These are phyloP conservation scores for Mayamaea pseudoterrestris DNA, from an alignment of 108 stramenopile species.

Conservation along the genomic window DNA sequence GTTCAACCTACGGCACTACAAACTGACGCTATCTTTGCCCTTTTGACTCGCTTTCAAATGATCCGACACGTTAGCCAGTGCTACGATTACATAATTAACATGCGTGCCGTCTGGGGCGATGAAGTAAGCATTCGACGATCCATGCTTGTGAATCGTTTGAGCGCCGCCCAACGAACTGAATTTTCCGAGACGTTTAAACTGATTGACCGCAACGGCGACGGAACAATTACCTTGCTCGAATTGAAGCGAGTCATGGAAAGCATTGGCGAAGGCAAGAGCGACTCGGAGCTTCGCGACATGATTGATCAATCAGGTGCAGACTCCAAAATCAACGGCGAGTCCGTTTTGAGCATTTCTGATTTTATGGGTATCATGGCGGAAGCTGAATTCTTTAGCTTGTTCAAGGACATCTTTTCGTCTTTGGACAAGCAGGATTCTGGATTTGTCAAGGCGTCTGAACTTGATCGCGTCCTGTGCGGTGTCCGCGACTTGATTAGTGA, in stretches of 20 bases:
- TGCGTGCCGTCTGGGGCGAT: conserved; percentile 54
- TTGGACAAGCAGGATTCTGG: conserved; percentile 62
- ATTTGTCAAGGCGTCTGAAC: conserved; percentile 57
- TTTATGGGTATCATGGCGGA: conserved; percentile 86
- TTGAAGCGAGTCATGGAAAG: conserved; percentile 49
- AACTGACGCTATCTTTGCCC: conserved; percentile 18
- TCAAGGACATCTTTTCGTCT: conserved; percentile 60
- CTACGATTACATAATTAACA: conserved; percentile 67
- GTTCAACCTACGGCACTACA: neutral
- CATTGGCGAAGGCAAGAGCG: conserved; percentile 27
- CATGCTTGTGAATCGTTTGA: conserved; percentile 51
- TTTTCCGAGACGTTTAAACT: conserved; percentile 55
- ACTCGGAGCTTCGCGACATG: conserved; percentile 32
- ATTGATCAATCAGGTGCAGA: conserved; percentile 46
- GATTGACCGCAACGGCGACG: conserved; percentile 49
- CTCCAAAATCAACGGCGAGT: conserved; percentile 30
- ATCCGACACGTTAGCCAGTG: conserved; percentile 58
- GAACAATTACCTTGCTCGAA: conserved; percentile 46
- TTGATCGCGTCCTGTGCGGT: conserved; percentile 63
- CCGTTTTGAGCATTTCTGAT: conserved; percentile 36
- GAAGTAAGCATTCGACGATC: conserved; percentile 42
- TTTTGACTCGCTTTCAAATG: conserved; percentile 51
- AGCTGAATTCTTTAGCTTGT: conserved; percentile 74
- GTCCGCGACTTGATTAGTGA: conserved; percentile 75
- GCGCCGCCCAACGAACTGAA: conserved; percentile 41